Percentiles rank a stretch among this genome's conserved stretches.
Evolutionary conservation across 139 green algal species (phyloP).

Genomic region (Coccomyxa sp.): DNA sequence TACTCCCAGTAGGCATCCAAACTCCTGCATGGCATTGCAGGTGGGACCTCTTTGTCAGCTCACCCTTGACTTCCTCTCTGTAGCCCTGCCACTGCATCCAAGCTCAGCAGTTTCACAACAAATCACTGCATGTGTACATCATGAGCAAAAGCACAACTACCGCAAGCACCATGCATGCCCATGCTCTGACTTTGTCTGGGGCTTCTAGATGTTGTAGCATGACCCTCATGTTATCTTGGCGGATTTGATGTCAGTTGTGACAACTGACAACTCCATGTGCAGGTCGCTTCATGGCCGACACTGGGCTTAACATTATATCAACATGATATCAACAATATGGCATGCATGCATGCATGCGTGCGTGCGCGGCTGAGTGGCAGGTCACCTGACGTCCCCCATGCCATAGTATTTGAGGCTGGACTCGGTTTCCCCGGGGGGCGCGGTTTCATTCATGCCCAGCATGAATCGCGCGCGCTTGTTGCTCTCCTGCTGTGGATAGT

Average conservation of each 20-base stretch:
- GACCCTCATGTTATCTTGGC: too few species aligned
- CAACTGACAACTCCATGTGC: too few species aligned
- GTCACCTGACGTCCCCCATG: slow-evolving; percentile 1
- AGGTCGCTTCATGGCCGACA: too few species aligned
- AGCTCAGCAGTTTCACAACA: background rate
- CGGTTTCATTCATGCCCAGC: background rate
- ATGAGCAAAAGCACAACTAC: background rate
- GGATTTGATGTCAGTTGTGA: too few species aligned
- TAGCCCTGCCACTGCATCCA: background rate
- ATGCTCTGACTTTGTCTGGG: background rate
- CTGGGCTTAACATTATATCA: too few species aligned
- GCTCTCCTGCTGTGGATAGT: background rate
- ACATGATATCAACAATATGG: background rate
- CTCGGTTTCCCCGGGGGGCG: slow-evolving; percentile 1
- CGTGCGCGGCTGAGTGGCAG: background rate
- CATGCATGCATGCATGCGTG: background rate
- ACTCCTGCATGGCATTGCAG: background rate
- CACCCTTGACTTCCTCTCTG: background rate
- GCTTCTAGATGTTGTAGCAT: too few species aligned
- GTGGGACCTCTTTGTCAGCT: background rate
- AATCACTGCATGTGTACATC: background rate
- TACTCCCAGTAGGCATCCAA: background rate
- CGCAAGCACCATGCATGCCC: background rate
- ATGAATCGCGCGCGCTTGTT: background rate
- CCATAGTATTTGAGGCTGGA: slow-evolving; percentile 3